Conservation (phyloP, 2,329 filamentous ascomycete genomes). For the Fusarium drepaniforme region DNA sequence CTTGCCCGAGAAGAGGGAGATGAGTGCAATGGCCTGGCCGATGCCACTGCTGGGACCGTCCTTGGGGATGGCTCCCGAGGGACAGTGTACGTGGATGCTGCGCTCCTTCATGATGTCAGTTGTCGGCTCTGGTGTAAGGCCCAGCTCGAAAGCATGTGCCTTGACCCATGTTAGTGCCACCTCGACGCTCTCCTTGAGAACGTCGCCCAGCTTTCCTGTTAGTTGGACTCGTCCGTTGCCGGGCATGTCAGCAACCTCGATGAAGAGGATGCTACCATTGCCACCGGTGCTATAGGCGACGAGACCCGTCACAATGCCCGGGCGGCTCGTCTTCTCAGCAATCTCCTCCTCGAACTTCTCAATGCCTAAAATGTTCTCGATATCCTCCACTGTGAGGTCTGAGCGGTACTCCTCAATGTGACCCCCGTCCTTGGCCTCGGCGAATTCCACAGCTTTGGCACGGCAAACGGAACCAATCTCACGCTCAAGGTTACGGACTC, state of each 20-base stretch:
- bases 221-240: constrained; percentile 92
- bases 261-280: constrained; percentile 97
- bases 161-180: constrained; percentile 98
- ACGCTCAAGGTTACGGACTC: constrained; percentile 94
- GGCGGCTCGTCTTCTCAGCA: constrained; percentile 84
- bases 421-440: constrained; percentile 85
- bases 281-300: constrained; percentile 94
- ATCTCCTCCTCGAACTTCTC: constrained; percentile 97
- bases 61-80: constrained; percentile 94
- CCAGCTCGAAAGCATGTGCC: constrained; percentile 91
- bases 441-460: constrained; percentile 93
- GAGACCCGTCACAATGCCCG: constrained; percentile 94
- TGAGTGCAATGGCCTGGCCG: constrained; percentile 92
- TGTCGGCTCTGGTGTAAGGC: constrained; percentile 81
- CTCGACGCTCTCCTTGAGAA: constrained; percentile 96
- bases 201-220: constrained; percentile 95
- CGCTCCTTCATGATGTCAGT: constrained; percentile 97
- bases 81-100: constrained; percentile 96
- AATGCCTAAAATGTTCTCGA: constrained; percentile 92
- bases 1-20: constrained; percentile 89
- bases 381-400: constrained; percentile 79
- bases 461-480: constrained; percentile 96
- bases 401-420: constrained; percentile 78
- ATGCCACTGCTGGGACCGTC: constrained; percentile 90
- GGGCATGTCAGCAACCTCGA: constrained; percentile 98